phyloP scores from a whole-genome alignment of 2,329 filamentous ascomycete genomes.

The Zarea fungicola region DNA sequence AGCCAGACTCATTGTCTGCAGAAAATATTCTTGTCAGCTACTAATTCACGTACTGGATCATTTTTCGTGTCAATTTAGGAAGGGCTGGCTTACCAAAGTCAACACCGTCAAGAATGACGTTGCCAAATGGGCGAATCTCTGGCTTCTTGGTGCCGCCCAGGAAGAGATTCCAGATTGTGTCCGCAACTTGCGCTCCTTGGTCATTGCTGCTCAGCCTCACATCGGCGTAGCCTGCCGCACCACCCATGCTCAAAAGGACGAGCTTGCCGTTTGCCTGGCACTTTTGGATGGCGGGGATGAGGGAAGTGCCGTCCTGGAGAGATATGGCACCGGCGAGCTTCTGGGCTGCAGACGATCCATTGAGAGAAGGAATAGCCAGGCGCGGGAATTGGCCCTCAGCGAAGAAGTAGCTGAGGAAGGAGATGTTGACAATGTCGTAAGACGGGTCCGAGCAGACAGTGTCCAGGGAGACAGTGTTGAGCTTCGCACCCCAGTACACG shows the following conservation, averaged over 20 bases:
- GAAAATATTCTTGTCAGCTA: neutral
- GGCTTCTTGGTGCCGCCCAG: constrained; percentile 39
- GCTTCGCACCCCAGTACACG: constrained; percentile 19
- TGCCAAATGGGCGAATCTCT: constrained; percentile 60
- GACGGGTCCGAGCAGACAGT: constrained; percentile 17
- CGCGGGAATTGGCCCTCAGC: constrained; percentile 12
- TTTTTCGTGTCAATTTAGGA: neutral
- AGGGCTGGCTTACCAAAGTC: constrained; percentile 43
- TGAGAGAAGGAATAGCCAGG: neutral
- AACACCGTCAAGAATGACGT: constrained; percentile 64
- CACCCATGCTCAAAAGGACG: constrained; percentile 64
- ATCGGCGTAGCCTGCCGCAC: constrained; percentile 60
- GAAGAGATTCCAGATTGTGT: constrained; percentile 64
- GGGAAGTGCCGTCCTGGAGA: constrained; percentile 18
- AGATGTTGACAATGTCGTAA: constrained; percentile 20
- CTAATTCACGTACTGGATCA: too few species aligned
- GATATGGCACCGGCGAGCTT: constrained; percentile 15
- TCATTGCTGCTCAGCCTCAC: constrained; percentile 46
- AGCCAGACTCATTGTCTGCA: constrained; percentile 52
- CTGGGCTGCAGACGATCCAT: constrained; percentile 12
- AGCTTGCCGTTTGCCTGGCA: constrained; percentile 64
- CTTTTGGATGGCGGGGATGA: constrained; percentile 31
- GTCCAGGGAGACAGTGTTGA: constrained; percentile 15
- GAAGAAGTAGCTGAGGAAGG: constrained; percentile 19
- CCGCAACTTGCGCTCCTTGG: constrained; percentile 49